phyloP scores from a whole-genome alignment of 208 protist genomes.

The Leishmania mexicana region DNA sequence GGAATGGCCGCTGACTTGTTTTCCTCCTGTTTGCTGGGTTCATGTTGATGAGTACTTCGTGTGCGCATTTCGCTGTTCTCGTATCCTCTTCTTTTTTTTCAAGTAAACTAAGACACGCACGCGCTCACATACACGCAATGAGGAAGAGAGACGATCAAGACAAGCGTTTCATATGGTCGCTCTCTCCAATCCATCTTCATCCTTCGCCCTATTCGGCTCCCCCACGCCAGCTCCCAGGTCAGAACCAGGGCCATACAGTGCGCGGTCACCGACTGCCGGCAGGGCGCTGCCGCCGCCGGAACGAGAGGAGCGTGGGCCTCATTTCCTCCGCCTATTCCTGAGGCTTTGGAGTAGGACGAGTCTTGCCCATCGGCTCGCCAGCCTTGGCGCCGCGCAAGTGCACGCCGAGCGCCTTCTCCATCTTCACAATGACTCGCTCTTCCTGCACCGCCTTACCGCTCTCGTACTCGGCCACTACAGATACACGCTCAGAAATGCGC shows the following conservation, averaged over 20 bases:
- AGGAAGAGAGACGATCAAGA: not conserved
- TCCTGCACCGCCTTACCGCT: constrained; percentile 93
- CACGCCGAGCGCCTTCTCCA: constrained; percentile 93
- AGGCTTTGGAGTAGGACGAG: constrained; percentile 59
- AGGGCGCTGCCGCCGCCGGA: not conserved
- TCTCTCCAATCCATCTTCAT: not conserved
- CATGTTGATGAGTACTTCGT: not conserved
- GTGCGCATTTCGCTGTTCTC: not conserved
- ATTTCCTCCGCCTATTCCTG: constrained; percentile 34
- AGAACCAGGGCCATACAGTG: not conserved
- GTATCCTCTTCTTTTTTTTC: not conserved
- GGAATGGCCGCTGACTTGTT: not conserved
- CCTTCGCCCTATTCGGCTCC: not conserved
- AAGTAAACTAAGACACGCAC: not conserved
- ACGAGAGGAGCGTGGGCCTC: not conserved
- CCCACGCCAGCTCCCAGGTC: not conserved
- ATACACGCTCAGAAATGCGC: constrained; percentile 81
- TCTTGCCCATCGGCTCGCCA: constrained; percentile 74
- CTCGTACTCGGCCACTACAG: constrained; percentile 93
- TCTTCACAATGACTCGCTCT: constrained; percentile 91
- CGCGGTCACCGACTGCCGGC: too few species aligned
- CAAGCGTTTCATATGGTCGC: not conserved
- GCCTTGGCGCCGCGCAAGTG: constrained; percentile 93
- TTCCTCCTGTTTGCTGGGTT: not conserved
- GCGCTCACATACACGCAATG: not conserved